Conservation (phyloP, 2,329 filamentous ascomycete species). For the Cladophialophora bantiana region DNA sequence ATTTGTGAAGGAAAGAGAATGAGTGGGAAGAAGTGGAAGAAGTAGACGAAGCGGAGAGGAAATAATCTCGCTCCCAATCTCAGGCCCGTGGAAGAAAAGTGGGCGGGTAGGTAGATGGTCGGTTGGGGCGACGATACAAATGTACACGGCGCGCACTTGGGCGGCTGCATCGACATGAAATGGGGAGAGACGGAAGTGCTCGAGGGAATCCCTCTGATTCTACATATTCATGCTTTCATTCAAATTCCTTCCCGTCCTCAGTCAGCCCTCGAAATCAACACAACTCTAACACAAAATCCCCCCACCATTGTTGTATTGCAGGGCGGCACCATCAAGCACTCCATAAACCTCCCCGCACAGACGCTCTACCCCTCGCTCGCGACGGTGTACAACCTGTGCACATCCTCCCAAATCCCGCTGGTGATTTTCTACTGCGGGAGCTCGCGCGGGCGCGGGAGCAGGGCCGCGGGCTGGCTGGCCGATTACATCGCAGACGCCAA, state of each 20-base stretch:
- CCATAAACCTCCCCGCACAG: constrained; percentile 57
- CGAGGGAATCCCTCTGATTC: too few species aligned
- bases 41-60: too few species aligned
- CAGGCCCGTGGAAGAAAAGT: too few species aligned
- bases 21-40: too few species aligned
- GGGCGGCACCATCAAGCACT: constrained; percentile 67
- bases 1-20: too few species aligned
- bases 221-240: background rate
- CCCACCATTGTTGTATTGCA: constrained; percentile 38
- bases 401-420: constrained; percentile 43
- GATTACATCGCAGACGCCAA: constrained; percentile 56
- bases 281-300: background rate
- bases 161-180: too few species aligned
- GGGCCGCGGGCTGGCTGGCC: constrained; percentile 63
- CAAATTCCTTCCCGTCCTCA: background rate
- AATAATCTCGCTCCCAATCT: too few species aligned
- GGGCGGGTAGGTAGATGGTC: too few species aligned
- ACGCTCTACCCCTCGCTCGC: constrained; percentile 49
- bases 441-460: constrained; percentile 60
- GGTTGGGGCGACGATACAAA: too few species aligned
- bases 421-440: constrained; percentile 57
- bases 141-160: too few species aligned
- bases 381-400: constrained; percentile 46
- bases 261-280: background rate
- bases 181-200: too few species aligned